Base-by-base conservation (phyloP, 176 grass and related monocot species). In the Carex myosuroides region DNA sequence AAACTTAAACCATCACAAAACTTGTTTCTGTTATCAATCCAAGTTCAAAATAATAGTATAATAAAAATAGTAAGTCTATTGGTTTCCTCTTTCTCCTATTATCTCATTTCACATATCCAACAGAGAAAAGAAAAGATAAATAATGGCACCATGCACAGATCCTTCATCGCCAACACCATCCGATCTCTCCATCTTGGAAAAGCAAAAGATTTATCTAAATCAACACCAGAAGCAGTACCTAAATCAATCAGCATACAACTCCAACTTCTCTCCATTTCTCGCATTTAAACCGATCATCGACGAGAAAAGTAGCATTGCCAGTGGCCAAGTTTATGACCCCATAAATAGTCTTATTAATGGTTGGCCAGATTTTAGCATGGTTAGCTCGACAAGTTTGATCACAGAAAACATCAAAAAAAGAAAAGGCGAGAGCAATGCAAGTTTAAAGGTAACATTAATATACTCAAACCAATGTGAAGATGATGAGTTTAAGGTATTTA, bases 61-160 rank as follows among this genome's bases (percentile, higher is more conserved):
- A 77, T 4, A 48, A 42, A 70, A 57, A 8, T 33, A 46, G 58
- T 59, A 69, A 44, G 50, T 52, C 13, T 50, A 11, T 72, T 20
- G 56, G 64, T 39, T 14, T 16, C 32, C 8, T 64, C 12, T 48
- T 72, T 18, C 33, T 83, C 63, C 41, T 61, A 59, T 29, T 46
- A 76, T 13, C 17, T 66, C 21, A 42, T 79, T 33, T 57, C 42
- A 39, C 12, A 21, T 16, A 55, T 83, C 48, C 59, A 10, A 30
- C 18, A 5, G 57, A 65, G 17, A 61, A 7, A 24, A 59, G 56
- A 75, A 5, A 18, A 9, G 37, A 39, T 39, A 39, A 35, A 93
- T 93, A 9, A 93, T 93, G 88, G 93, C 94, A 82, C 88, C 76
- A 42, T 90, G 86, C 82, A 81, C 83, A 56, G 87, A 75, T 59